Evolutionary conservation across 2,329 filamentous ascomycete genomes (phyloP).

Genomic region (Aspergillus sp.): DNA sequence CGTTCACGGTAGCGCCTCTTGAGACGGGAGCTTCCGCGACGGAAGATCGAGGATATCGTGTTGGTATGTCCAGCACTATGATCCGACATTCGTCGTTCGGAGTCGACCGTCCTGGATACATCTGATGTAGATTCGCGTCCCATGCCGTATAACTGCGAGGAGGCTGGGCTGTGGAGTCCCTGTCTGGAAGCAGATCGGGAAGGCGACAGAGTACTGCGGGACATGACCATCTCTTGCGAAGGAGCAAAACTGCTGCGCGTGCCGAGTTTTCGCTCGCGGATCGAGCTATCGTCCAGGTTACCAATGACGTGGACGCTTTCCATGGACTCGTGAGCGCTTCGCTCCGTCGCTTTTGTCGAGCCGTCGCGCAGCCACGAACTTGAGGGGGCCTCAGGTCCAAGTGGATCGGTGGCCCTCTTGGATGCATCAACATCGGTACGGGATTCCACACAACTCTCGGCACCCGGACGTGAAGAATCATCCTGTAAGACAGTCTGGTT

Average conservation of each 20-base stretch:
- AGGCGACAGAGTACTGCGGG: constrained; percentile 30
- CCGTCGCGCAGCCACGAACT: constrained; percentile 34
- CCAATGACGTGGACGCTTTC: constrained; percentile 32
- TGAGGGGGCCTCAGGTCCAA: constrained; percentile 7
- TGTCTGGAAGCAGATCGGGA: constrained; percentile 47
- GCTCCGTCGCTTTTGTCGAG: constrained; percentile 27
- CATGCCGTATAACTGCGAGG: constrained; percentile 54
- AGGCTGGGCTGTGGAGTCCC: constrained; percentile 48
- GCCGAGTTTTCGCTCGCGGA: constrained; percentile 27
- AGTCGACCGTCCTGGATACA: constrained; percentile 52
- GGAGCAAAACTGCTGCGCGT: constrained; percentile 31
- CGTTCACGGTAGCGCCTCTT: constrained; percentile 54
- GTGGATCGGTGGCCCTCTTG: constrained; percentile 6
- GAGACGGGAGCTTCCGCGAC: constrained; percentile 58
- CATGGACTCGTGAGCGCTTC: constrained; percentile 23
- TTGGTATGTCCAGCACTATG: constrained; percentile 46
- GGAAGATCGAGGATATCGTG: constrained; percentile 73
- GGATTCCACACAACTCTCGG: constrained; percentile 8
- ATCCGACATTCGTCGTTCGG: constrained; percentile 56
- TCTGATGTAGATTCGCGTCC: constrained; percentile 53
- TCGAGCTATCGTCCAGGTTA: constrained; percentile 35
- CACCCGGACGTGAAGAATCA: constrained; percentile 8
- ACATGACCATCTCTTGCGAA: constrained; percentile 35
- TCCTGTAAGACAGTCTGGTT: constrained; percentile 4
- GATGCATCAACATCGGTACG: constrained; percentile 9